Evolutionary conservation across 306 rosid species (phyloP), one percentile per base, ranked within the genome.

Genomic region (Senna tora): DNA sequence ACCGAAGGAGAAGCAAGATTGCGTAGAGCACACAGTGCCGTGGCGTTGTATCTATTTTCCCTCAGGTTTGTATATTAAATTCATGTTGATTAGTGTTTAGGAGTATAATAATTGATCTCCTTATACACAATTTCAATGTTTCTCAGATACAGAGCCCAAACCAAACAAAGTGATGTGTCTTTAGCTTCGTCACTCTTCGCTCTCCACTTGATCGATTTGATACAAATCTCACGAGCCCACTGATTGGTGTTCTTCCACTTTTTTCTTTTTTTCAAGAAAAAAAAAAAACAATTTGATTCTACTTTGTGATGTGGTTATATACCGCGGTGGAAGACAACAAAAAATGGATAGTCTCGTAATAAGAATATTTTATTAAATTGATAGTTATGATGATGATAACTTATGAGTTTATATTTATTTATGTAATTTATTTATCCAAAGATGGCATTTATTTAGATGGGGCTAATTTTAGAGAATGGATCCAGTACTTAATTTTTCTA

Each of bases 1-100:
- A 39, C 25, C 70, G 59, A 65, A 57, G 36, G n/a, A 20, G 41
- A 45, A 56, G 64, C 17, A 57, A 65, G 81, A 83, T 85, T 80
- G 85, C 89, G 87, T 82, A 85, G 75, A 74, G 69, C 54, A 59
- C 59, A 69, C 71, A 74, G 67, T 70, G 86, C 65, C 84, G 82
- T 84, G 25, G 78, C 68, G 81, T 72, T 73, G 67, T 75, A 63
- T 75, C 73, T 79, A 60, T 66, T 82, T 9, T 73, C 58, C 58
- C 64, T 73, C 15, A n/a, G 28, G 56, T 38, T 47, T 20, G 65
- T 51, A n/a, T 52, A 58, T 58, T 58, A 7, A 30, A 50, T 19
- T 36, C 13, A 10, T 33, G 51, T 51, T 60, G 34, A 51, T 7
- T 9, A 56, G 45, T 43, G 60, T 39, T 5, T 3, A 32, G 0